phyloP scores from a whole-genome alignment of 1,139 yeast genomes.

The Eremothecium cymbalariae region DNA sequence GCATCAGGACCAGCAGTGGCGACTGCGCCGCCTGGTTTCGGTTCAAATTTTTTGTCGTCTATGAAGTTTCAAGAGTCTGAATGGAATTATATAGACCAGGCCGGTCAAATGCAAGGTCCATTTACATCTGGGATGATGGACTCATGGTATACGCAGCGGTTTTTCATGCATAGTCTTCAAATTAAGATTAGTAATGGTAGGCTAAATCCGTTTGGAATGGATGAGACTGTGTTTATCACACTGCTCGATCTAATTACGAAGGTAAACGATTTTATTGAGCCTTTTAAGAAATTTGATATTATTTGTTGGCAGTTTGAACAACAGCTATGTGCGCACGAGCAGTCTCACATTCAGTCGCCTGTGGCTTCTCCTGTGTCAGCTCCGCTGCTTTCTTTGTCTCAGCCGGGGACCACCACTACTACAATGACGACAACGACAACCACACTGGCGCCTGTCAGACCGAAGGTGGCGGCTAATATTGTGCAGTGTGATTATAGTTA shows the following conservation, averaged over 20 bases:
- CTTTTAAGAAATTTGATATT: conserved; percentile 24
- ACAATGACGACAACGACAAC: neutral
- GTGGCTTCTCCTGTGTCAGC: conserved; percentile 3
- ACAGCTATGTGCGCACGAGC: conserved; percentile 3
- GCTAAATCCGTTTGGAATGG: conserved; percentile 25
- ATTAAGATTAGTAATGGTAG: conserved; percentile 10
- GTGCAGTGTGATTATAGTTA: conserved; percentile 21
- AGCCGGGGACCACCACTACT: conserved; percentile 1
- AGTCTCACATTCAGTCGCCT: neutral
- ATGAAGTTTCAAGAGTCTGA: conserved; percentile 18
- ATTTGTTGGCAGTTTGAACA: conserved; percentile 10
- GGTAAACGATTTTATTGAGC: conserved; percentile 25
- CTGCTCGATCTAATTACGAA: conserved; percentile 22
- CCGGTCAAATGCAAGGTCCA: conserved; percentile 31
- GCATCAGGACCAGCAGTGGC: too few relatives aligned
- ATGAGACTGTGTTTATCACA: conserved; percentile 20
- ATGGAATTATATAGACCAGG: conserved; percentile 31
- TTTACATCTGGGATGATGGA: conserved; percentile 28
- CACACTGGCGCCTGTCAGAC: neutral
- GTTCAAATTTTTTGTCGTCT: conserved; percentile 8
- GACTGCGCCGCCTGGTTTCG: conserved; percentile 9
- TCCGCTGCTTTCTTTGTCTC: neutral
- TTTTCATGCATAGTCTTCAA: conserved; percentile 26
- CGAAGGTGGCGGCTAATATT: neutral
- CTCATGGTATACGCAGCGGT: conserved; percentile 28